These are phyloP conservation scores for Rhizopogon vinicolor DNA, from an alignment of 768 basidiomycete species.

Conservation along the genomic window DNA sequence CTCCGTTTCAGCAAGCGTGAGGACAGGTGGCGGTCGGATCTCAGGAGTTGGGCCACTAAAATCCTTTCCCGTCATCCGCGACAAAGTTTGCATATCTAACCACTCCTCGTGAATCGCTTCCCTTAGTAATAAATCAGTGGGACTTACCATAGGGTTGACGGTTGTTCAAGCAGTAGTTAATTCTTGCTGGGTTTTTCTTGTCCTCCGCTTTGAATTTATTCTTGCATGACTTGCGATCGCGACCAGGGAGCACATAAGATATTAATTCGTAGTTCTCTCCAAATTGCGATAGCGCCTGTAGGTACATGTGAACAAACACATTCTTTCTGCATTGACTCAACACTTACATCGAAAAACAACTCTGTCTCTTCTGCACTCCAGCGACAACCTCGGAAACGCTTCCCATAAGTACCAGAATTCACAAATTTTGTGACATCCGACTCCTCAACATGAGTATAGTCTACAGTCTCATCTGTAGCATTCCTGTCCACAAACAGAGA, in stretches of 20 bases:
- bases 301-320: slow-evolving; percentile 8
- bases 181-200: slow-evolving; percentile 69
- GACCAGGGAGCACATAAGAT: slow-evolving; percentile 77
- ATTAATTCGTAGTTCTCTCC: slow-evolving; percentile 94
- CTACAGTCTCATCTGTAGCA: slow-evolving; percentile 61
- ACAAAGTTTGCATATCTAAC: slow-evolving; percentile 66
- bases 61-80: slow-evolving; percentile 81
- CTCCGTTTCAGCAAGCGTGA: slow-evolving; percentile 27
- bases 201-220: slow-evolving; percentile 93
- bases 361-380: slow-evolving; percentile 93
- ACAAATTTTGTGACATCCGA: slow-evolving; percentile 82
- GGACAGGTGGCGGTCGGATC: slow-evolving; percentile 41
- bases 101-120: neutral
- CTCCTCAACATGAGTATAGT: slow-evolving; percentile 77
- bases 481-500: slow-evolving; percentile 75
- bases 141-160: slow-evolving; percentile 70
- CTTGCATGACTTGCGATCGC: slow-evolving; percentile 86
- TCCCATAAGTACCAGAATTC: slow-evolving; percentile 79
- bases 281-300: slow-evolving; percentile 81
- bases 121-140: neutral
- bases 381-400: slow-evolving; percentile 73
- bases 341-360: slow-evolving; percentile 74
- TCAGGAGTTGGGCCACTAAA: slow-evolving; percentile 79
- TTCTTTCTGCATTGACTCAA: neutral
- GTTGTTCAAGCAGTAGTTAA: slow-evolving; percentile 72